These are phyloP conservation scores for Hibiscus trionum DNA, from an alignment of 345 rosid genomes.

Conservation along the genomic window DNA sequence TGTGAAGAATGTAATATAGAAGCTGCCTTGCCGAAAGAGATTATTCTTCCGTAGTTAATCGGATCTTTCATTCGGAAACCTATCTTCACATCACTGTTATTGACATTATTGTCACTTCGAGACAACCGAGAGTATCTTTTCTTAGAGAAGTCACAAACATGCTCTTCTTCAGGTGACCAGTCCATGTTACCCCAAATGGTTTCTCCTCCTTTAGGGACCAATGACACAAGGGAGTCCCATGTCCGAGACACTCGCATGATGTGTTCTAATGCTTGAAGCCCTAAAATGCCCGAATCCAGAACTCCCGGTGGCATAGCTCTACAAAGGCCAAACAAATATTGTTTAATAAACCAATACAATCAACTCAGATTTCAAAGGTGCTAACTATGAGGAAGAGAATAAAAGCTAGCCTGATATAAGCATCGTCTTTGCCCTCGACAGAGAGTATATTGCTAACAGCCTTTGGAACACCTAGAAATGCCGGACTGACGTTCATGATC, in stretches of 20 bases:
- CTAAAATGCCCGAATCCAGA: slow-evolving; percentile 41
- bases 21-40: slow-evolving; percentile 54
- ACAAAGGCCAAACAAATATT: background rate
- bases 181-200: slow-evolving; percentile 64
- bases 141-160: slow-evolving; percentile 28
- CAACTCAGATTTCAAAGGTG: background rate
- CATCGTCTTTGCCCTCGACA: slow-evolving; percentile 53
- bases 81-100: slow-evolving; percentile 20
- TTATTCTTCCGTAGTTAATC: slow-evolving; percentile 49
- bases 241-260: slow-evolving; percentile 49
- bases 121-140: slow-evolving; percentile 19
- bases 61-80: slow-evolving; percentile 31
- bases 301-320: slow-evolving; percentile 53
- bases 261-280: slow-evolving; percentile 52
- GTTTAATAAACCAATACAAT: background rate
- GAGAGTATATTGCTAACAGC: slow-evolving; percentile 45
- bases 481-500: slow-evolving; percentile 52
- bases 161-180: slow-evolving; percentile 49
- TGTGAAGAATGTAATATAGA: slow-evolving; percentile 39
- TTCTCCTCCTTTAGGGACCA: slow-evolving; percentile 82
- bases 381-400: background rate
- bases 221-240: slow-evolving; percentile 61
- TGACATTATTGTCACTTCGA: slow-evolving; percentile 18
- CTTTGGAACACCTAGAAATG: slow-evolving; percentile 67
- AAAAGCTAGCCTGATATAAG: slow-evolving; percentile 39